Conservation (phyloP, 164 flowering plant species). For the Hamamelis virginiana region DNA sequence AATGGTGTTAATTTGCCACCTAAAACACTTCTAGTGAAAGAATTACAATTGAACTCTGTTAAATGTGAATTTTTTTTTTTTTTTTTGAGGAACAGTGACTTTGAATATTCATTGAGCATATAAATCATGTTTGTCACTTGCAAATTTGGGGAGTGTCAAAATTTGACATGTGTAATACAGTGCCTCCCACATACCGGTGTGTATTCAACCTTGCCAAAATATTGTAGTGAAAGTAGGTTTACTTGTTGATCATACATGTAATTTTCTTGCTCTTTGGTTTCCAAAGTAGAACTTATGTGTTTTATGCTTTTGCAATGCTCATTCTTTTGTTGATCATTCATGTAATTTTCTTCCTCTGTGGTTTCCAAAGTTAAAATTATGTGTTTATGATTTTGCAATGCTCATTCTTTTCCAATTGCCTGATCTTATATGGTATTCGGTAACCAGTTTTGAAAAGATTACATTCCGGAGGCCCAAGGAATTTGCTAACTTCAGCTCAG, state of each 20-base stretch:
- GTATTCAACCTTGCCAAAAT: not conserved
- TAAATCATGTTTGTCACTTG: not conserved
- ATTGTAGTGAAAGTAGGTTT: not conserved
- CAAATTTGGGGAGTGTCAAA: not conserved
- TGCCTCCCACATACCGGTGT: not conserved
- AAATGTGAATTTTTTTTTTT: too few species aligned
- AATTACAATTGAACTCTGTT: too few species aligned
- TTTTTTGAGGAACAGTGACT: not conserved
- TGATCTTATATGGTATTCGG: not conserved
- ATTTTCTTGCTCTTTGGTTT: not conserved
- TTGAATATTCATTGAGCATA: not conserved
- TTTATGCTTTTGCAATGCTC: not conserved
- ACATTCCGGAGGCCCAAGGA: conserved; percentile 64
- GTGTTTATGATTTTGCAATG: not conserved
- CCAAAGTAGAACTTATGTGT: not conserved
- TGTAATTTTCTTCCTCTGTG: not conserved
- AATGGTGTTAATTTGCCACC: too few species aligned
- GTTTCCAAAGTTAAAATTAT: not conserved
- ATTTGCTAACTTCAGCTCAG: conserved; percentile 50
- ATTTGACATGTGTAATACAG: not conserved
- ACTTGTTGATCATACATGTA: not conserved
- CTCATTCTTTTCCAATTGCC: not conserved
- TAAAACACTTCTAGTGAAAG: too few species aligned
- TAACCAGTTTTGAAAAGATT: conserved; percentile 80
- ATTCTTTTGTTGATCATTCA: not conserved